A percentile compares a stretch with the other conserved stretches of the same genome.
Conservation (phyloP, 441 rosid species). For the Breynia disticha region DNA sequence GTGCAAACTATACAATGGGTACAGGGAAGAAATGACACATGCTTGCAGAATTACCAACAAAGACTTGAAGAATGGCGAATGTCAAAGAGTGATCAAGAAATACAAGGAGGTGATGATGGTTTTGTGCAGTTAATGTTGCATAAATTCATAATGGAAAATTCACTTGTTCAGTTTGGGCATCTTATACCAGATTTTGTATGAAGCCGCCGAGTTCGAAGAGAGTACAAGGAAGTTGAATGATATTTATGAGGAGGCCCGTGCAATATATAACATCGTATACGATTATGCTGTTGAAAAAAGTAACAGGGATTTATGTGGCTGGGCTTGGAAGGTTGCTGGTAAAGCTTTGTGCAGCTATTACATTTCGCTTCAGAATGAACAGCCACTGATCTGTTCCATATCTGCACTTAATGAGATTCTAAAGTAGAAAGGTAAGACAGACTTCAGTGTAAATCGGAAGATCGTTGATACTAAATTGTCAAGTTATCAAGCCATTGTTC, state of each 20-base stretch:
- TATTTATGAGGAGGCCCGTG: conserved; percentile 37
- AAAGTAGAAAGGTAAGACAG: conserved; percentile 2
- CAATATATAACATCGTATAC: conserved; percentile 43
- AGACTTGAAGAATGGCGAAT: conserved; percentile 9
- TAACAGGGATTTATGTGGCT: conserved; percentile 46
- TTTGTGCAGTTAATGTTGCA: background rate
- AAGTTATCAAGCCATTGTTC: no score
- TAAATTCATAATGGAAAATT: background rate
- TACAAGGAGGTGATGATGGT: conserved; percentile 37
- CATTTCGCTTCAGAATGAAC: conserved; percentile 14
- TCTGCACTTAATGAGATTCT: conserved; percentile 29
- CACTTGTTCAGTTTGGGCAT: background rate
- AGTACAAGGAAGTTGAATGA: conserved; percentile 30
- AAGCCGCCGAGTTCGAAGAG: conserved; percentile 35
- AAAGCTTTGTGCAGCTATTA: conserved; percentile 38
- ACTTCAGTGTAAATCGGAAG: no score
- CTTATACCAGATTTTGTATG: conserved; percentile 39
- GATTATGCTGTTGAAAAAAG: conserved; percentile 32
- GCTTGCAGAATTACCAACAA: background rate
- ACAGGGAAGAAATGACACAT: conserved; percentile 40
- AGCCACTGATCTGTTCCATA: conserved; percentile 11
- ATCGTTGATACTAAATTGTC: no score
- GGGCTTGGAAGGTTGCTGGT: conserved; percentile 75
- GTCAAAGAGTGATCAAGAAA: conserved; percentile 20
- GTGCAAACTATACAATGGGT: conserved; percentile 23